Evolutionary conservation across 2,329 filamentous ascomycete species (phyloP).

Genomic region (Helotiales sp.): DNA sequence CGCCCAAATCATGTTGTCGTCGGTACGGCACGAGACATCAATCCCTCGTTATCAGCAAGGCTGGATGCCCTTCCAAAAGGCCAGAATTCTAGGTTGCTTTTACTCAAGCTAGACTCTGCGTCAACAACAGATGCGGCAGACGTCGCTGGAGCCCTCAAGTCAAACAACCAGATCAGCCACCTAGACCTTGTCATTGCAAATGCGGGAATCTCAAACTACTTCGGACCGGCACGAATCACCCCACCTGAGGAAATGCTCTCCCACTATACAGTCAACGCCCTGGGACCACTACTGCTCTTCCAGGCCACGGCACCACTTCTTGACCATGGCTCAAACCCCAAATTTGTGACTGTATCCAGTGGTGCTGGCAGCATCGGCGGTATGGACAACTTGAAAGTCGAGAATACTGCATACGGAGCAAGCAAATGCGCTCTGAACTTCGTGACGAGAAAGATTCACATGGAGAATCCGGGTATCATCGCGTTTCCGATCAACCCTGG

Average conservation of each 20-base stretch:
- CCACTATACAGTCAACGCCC: constrained; percentile 51
- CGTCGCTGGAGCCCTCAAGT: constrained; percentile 43
- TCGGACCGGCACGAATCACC: constrained; percentile 42
- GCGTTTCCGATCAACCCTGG: constrained; percentile 38
- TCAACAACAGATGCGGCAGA: constrained; percentile 43
- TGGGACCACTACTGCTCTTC: constrained; percentile 50
- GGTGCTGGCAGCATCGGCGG: constrained; percentile 31
- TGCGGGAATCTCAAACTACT: constrained; percentile 49
- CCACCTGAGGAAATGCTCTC: constrained; percentile 46
- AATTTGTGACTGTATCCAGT: constrained; percentile 45
- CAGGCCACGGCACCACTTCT: constrained; percentile 51
- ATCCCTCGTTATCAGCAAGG: constrained; percentile 35
- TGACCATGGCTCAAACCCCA: constrained; percentile 42
- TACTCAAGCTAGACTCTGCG: constrained; percentile 50
- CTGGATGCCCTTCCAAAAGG: constrained; percentile 47
- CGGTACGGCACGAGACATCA: constrained; percentile 47
- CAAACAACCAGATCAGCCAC: constrained; percentile 45
- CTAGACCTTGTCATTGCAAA: constrained; percentile 60
- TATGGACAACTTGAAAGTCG: constrained; percentile 21
- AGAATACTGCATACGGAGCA: constrained; percentile 47
- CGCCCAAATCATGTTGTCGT: constrained; percentile 30
- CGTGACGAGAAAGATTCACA: constrained; percentile 44
- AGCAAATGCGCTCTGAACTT: constrained; percentile 48
- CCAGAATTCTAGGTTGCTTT: constrained; percentile 45
- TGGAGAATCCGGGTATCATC: constrained; percentile 45